Base-by-base conservation (phyloP, 495 filamentous ascomycete species). In the Podospora sp. region DNA sequence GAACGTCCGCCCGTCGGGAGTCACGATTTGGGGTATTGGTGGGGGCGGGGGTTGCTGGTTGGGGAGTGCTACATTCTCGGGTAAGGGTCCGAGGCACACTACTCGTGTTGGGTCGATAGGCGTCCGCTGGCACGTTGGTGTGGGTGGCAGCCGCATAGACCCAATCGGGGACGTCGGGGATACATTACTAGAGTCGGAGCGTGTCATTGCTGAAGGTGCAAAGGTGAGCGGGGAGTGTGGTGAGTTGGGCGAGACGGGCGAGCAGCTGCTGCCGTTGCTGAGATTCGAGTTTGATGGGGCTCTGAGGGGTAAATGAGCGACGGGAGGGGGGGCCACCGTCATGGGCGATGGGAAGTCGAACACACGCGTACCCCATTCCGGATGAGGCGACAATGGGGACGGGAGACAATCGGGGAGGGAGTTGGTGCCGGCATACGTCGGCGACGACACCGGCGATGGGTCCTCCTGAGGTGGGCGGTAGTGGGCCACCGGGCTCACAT, bases 51-150 rank as follows among this genome's bases (percentile, higher is more conserved):
- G 63, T 29, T 69, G 77, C 25, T 79, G 69, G 18, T 57, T 53
- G 6, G 83, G 82, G 21, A 85, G 68, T 35, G 75, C 76, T n/a
- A 86, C 68, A 65, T 81, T 80, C 56, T 82, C 80, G 1, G 84
- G 84, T 49, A 85, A 69, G 11, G 79, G 80, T 0, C 83, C 84
- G 0, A 84, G 74, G 55, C 83, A 86, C n/a, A 85, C 71, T 6
- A 86, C 80, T 35, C 80, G 70, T 6, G 79, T 79, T 33, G 82
- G 79, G 60, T 83, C 81, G 62, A 86, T 83, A 9, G 79, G 81
- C n/a, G 76, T 79, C 53, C 78, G 79, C 58, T 79, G 84, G 46
- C 76, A 76, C 2, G 77, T 72, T 1, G 80, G 75, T 7, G 73
- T 61, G 16, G 80, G 76, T 14, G 80, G 76, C 14, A 78, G 59